A percentile compares a stretch with the other conserved stretches of the same genome.
These are phyloP conservation scores for Eucalyptus curtisii DNA, from an alignment of 345 rosid genomes.

Conservation along the genomic window DNA sequence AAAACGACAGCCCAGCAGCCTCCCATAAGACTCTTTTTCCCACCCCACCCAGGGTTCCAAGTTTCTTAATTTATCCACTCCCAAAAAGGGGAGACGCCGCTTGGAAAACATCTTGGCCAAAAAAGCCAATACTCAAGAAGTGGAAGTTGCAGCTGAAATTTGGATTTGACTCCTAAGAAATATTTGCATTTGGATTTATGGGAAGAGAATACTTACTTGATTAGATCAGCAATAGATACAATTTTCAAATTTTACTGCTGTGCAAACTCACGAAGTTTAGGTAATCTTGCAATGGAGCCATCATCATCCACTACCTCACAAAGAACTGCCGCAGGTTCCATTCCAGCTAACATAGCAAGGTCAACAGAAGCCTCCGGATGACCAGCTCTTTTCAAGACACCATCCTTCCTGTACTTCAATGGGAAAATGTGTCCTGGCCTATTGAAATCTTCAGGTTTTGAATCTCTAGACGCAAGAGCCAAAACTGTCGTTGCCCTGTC, in stretches of 20 bases:
- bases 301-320: conserved; percentile 66
- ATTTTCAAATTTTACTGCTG: conserved; percentile 51
- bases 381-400: too few species aligned
- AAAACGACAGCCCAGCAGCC: neutral
- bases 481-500: too few species aligned
- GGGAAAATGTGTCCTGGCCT: too few species aligned
- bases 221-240: conserved; percentile 75
- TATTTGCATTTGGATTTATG: neutral
- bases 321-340: conserved; percentile 62
- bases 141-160: neutral
- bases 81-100: neutral
- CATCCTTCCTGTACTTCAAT: too few species aligned
- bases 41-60: neutral
- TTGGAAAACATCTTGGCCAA: neutral
- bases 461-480: too few species aligned
- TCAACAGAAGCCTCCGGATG: too few species aligned
- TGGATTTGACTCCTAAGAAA: neutral
- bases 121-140: neutral
- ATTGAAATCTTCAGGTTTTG: too few species aligned
- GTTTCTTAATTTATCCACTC: neutral
- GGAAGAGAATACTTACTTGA: neutral
- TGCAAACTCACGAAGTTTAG: conserved; percentile 66
- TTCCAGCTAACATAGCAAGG: conserved; percentile 15
- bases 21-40: neutral
- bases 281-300: conserved; percentile 25